Percentiles rank a stretch among this genome's conserved stretches.
These are phyloP conservation scores for Sesbania bispinosa DNA, from an alignment of 306 rosid species.

Conservation along the genomic window DNA sequence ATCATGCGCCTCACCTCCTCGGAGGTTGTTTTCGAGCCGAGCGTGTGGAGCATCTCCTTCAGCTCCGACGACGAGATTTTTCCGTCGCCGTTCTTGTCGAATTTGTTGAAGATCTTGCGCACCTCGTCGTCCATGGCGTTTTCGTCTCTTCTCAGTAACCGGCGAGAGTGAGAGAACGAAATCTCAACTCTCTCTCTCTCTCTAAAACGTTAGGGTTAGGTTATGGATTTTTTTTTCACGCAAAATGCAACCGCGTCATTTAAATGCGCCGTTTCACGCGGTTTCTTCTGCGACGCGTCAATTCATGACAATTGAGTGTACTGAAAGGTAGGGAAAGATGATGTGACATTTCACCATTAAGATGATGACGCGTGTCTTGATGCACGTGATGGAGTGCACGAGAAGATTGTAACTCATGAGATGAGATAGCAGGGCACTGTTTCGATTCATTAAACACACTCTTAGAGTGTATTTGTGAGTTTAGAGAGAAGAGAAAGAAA, in stretches of 20 bases:
- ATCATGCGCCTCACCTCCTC: conserved; percentile 71
- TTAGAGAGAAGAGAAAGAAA: no score
- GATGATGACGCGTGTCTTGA: not conserved
- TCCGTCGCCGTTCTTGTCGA: conserved; percentile 92
- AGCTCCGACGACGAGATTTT: conserved; percentile 71
- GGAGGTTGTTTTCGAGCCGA: conserved; percentile 53
- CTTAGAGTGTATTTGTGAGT: no score
- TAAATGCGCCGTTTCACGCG: conserved; percentile 40
- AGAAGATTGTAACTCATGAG: no score
- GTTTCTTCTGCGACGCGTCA: conserved; percentile 22
- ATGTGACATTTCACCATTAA: not conserved
- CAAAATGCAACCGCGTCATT: not conserved
- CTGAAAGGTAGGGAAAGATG: not conserved
- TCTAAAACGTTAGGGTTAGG: not conserved
- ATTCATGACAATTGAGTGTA: no score
- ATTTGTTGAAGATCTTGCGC: conserved; percentile 64
- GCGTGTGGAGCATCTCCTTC: conserved; percentile 46
- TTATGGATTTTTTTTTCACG: not conserved
- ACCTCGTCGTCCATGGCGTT: conserved; percentile 69
- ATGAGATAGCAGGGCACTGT: no score
- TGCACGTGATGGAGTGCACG: not conserved
- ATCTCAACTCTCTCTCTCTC: not conserved
- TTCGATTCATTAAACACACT: no score
- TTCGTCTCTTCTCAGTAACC: not conserved
- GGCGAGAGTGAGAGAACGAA: not conserved